Base-by-base conservation (phyloP, 345 rosid genomes). In the Orychophragmus violaceus region DNA sequence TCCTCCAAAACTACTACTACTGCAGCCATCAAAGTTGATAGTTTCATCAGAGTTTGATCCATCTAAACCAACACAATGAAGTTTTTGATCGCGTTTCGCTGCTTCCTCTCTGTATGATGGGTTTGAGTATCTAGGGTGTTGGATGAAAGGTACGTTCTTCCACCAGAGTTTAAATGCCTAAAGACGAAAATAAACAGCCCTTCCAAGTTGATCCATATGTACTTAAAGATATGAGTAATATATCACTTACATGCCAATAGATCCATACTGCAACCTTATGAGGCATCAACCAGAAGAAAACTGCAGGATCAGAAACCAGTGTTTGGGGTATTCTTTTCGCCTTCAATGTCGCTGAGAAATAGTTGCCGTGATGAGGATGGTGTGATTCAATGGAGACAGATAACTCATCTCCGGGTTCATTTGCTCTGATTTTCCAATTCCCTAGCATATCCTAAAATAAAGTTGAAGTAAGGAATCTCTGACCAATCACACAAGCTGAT, bases 251-350 rank as follows among this genome's bases (percentile, higher is more conserved):
- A 68, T 90, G 97, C 99, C 91, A 93, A 70, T 90, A 93, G 72
- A 93, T 90, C 96, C 96, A 93, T 27, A 88, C 12, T 0, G 90
- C 97, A 79, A 93, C 96, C 65, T 88, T 90, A 48, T 90, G 99
- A 72, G 99, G 99, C 96, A 93, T 87, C 80, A 90, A 76, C 97
- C 96, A 93, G 84, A 93, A 93, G 88, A 81, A 90, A 21, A 77
- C 33, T n/a, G 73, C 82, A 7, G 84, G 83, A 74, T 90, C 79
- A 6, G 63, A 76, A 19, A 62, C 77, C 8, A 8, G 57, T 2
- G 66, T 11, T 41, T 42, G 55, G 22, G 83, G 37, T 32, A 83
- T 54, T 81, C 77, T 78, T 74, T 83, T 85, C 17, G 85, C 89
- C 58, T 75, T 82, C 65, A 93, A 54, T 10, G 85, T 82, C 14